Conservation (phyloP, 2,329 filamentous ascomycete species). For the Septoria petroselini region DNA sequence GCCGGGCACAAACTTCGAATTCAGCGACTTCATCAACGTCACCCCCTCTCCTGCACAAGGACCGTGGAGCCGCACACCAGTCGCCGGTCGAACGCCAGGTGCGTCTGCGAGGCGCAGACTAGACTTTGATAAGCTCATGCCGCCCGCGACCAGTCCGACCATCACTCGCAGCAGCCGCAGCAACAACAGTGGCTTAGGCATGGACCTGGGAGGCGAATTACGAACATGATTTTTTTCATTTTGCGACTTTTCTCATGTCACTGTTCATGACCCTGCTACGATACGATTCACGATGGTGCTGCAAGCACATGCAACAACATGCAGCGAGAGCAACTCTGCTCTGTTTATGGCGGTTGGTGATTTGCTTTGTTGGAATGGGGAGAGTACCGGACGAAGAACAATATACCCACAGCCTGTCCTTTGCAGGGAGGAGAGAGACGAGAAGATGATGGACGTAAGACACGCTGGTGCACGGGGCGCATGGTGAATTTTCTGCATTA, state of each 20-base stretch:
- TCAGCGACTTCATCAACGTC: constrained; percentile 95
- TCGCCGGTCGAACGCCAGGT: constrained; percentile 64
- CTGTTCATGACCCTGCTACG: constrained; percentile 14
- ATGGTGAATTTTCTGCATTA: not conserved
- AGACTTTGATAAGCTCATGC: constrained; percentile 75
- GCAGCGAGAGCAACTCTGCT: constrained; percentile 11
- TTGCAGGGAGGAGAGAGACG: not conserved
- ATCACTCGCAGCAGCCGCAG: constrained; percentile 43
- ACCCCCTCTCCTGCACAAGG: constrained; percentile 92
- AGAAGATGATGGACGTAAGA: not conserved
- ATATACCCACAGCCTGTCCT: constrained; percentile 12
- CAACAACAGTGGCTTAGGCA: constrained; percentile 54
- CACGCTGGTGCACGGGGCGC: constrained; percentile 2
- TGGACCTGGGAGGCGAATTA: constrained; percentile 65
- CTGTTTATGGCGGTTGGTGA: not conserved
- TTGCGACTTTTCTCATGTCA: constrained; percentile 10
- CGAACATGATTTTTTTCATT: constrained; percentile 8
- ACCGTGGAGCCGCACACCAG: constrained; percentile 65
- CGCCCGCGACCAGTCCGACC: constrained; percentile 49
- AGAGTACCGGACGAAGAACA: not conserved
- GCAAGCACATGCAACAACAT: constrained; percentile 12
- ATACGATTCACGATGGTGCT: constrained; percentile 17
- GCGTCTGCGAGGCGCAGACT: constrained; percentile 67
- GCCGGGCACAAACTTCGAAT: constrained; percentile 83
- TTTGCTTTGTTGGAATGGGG: constrained; percentile 9